Conservation (phyloP, 768 basidiomycete genomes). For the Rhodocollybia butyracea region DNA sequence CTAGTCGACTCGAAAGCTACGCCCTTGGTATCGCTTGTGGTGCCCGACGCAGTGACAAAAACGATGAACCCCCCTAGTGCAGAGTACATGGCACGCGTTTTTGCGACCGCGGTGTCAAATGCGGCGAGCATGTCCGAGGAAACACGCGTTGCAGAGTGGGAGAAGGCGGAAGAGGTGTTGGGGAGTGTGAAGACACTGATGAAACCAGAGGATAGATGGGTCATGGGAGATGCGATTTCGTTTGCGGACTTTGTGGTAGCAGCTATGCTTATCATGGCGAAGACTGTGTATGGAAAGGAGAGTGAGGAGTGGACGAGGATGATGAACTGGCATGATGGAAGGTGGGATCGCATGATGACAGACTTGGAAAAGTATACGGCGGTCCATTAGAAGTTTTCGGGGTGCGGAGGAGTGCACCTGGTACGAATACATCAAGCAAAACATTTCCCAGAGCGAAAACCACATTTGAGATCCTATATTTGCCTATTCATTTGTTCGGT, state of each 20-base stretch:
- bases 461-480: too few relatives aligned
- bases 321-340: too few relatives aligned
- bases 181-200: not conserved
- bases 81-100: constrained; percentile 17
- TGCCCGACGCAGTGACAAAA: not conserved
- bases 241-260: not conserved
- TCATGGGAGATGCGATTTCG: too few relatives aligned
- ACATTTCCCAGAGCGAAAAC: too few relatives aligned
- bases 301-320: not conserved
- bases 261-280: not conserved
- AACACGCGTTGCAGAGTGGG: not conserved
- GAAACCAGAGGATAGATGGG: not conserved
- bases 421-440: too few relatives aligned
- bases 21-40: not conserved
- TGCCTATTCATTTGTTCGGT: too few relatives aligned
- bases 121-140: not conserved
- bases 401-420: too few relatives aligned
- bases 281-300: not conserved
- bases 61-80: not conserved
- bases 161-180: not conserved
- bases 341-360: too few relatives aligned
- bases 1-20: not conserved
- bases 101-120: constrained; percentile 17
- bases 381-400: too few relatives aligned
- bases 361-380: too few relatives aligned